Evolutionary conservation across 805 yeast genomes (phyloP), one percentile per base, ranked within the genome.

Genomic region (Candida koratica): DNA sequence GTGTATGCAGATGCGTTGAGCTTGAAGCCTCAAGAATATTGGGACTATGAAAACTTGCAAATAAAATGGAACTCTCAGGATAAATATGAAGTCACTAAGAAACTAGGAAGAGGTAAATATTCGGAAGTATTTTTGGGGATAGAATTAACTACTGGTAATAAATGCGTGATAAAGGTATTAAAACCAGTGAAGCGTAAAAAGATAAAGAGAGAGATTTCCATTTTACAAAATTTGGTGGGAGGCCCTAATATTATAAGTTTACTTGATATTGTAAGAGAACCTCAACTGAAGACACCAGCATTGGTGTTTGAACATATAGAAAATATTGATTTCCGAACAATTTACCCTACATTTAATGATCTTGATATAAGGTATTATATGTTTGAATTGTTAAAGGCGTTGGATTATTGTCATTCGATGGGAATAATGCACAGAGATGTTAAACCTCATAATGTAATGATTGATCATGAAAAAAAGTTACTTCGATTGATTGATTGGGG

Each of bases 371-470:
- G 86, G 47, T 86, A 61, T 62, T 89, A 89, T 61, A 85, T 89
- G 76, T 79, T 71, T 46, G 93, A 88, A 61, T 67, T 89, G 46
- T 70, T 89, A 50, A 73, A 69, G 39, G 96, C 96, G 0, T 70
- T 89, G 45, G 94, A 89, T 63, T 88, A 74, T 59, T 81, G 86
- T 37, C 97, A 89, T 64, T 83, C 94, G 5, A 84, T 84, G 81
- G 97, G 97, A 24, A 86, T 89, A 46, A 87, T 87, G 82, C 96
- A 87, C 60, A 71, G 96, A 56, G 96, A 87, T 60, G 96, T 87
- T 34, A 87, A 87, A 56, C 96, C 96, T 8, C 96, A 87, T 58
- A 87, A 87, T 53, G 86, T 87, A 28, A 87, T 87, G 95, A 87
- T 87, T 48, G 95, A 88, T 60, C 95, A 87, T 43, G 63, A 69